Evolutionary conservation across 148 eudicot species (phyloP).

Genomic region (Euryodendron excelsum): DNA sequence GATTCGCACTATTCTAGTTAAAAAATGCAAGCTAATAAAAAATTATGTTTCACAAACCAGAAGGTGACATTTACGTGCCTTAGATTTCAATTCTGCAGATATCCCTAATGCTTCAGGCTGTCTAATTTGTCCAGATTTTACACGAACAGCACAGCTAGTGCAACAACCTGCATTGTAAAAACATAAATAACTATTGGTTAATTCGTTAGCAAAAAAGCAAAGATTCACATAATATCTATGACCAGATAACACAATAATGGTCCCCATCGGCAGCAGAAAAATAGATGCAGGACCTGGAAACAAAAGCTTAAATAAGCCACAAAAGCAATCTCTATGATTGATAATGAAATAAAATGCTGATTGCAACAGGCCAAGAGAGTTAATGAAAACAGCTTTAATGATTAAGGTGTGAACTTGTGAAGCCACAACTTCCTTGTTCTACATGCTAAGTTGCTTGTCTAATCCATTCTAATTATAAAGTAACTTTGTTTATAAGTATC

Average conservation of each 20-base stretch:
- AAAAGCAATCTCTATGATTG: background rate
- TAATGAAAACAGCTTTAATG: background rate
- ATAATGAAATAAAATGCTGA: background rate
- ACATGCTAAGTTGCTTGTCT: background rate
- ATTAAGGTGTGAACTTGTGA: background rate
- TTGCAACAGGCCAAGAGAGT: background rate
- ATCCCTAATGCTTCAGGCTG: constrained; percentile 95
- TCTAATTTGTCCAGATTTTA: constrained; percentile 82
- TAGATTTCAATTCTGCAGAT: constrained; percentile 81
- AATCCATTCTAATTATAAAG: background rate
- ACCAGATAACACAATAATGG: background rate
- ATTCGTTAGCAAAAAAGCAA: background rate
- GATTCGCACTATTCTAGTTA: background rate
- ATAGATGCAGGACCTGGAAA: background rate
- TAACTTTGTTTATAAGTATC: background rate
- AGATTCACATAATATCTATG: background rate
- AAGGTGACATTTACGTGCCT: constrained; percentile 38
- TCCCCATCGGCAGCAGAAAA: background rate
- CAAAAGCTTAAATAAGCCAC: background rate
- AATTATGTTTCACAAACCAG: background rate
- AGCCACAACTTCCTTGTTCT: background rate
- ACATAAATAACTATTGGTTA: constrained; percentile 1
- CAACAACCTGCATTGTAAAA: constrained; percentile 71
- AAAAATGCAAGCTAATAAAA: background rate
- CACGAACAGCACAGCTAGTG: constrained; percentile 93